A percentile compares a stretch with the other conserved stretches of the same genome.
Conservation (phyloP, 1,284 basidiomycete genomes). For the Microbotryum intermedium region DNA sequence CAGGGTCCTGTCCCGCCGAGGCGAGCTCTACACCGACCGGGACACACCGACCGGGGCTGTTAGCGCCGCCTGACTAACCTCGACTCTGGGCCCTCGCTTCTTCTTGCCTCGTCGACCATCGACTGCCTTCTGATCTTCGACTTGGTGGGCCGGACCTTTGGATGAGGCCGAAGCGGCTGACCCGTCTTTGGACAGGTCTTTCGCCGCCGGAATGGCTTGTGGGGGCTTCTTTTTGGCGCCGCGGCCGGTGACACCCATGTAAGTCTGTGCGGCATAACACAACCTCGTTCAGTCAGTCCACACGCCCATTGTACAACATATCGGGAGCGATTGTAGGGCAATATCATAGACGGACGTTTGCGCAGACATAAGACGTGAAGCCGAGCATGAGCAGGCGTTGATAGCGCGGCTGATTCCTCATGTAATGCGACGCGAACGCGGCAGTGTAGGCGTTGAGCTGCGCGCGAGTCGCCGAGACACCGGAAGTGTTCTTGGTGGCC, state of each 20-base stretch:
- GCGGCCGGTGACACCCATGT: slow-evolving; percentile 10
- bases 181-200: neutral
- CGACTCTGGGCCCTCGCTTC: slow-evolving; percentile 22
- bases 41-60: neutral
- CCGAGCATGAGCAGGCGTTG: slow-evolving; percentile 20
- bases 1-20: neutral
- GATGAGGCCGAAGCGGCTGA: neutral
- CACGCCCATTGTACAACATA: neutral
- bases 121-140: slow-evolving; percentile 23
- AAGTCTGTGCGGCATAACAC: slow-evolving; percentile 7
- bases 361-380: slow-evolving; percentile 22
- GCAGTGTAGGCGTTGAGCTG: neutral
- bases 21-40: neutral
- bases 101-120: slow-evolving; percentile 19
- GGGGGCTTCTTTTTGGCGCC: slow-evolving; percentile 7
- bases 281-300: too few relatives aligned
- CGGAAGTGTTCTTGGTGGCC: too few relatives aligned
- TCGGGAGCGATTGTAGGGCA: too few relatives aligned
- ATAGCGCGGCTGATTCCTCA: slow-evolving; percentile 8
- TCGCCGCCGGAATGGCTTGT: neutral
- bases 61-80: slow-evolving; percentile 10
- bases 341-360: slow-evolving; percentile 5
- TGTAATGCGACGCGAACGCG: slow-evolving; percentile 12
- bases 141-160: neutral
- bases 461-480: too few relatives aligned